phyloP scores from a whole-genome alignment of 1,284 basidiomycete species.

The Fomitopsis schrenkii region DNA sequence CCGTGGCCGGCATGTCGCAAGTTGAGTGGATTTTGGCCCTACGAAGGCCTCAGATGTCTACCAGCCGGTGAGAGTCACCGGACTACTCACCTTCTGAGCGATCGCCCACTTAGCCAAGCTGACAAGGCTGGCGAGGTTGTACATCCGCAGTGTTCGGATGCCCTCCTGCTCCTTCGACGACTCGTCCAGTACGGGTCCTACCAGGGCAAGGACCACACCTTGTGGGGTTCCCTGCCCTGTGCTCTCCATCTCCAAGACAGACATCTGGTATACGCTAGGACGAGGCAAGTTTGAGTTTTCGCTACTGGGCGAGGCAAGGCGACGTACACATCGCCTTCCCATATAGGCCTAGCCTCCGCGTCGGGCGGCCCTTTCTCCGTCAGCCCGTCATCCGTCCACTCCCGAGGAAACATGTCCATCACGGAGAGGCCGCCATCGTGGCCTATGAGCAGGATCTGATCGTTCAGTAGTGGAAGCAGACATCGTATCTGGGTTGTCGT shows the following conservation, averaged over 20 bases:
- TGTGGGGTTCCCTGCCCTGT: constrained; percentile 56
- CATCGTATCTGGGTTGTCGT: constrained; percentile 66
- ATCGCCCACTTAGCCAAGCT: constrained; percentile 72
- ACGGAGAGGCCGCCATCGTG: constrained; percentile 75
- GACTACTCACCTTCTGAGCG: constrained; percentile 52
- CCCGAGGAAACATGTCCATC: constrained; percentile 71
- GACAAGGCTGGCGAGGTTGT: constrained; percentile 68
- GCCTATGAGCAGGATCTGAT: constrained; percentile 65
- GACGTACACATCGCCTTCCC: constrained; percentile 72
- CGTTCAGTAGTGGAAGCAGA: constrained; percentile 61
- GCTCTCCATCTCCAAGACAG: constrained; percentile 64
- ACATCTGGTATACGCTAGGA: constrained; percentile 68
- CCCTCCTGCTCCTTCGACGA: constrained; percentile 48
- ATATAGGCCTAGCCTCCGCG: constrained; percentile 60
- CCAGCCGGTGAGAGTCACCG: neutral
- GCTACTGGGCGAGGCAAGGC: neutral
- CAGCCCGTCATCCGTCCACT: constrained; percentile 48
- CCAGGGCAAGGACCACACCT: constrained; percentile 70
- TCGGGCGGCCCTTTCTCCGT: constrained; percentile 61
- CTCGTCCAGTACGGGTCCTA: constrained; percentile 51
- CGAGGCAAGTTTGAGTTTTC: constrained; percentile 10
- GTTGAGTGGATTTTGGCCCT: constrained; percentile 57
- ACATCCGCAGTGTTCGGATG: constrained; percentile 65
- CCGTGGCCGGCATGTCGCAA: constrained; percentile 40
- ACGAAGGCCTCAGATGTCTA: neutral